Percentiles rank a stretch among this genome's conserved stretches.
These are phyloP conservation scores for Fusarium chlamydosporum DNA, from an alignment of 2,329 filamentous ascomycete species.

Conservation along the genomic window DNA sequence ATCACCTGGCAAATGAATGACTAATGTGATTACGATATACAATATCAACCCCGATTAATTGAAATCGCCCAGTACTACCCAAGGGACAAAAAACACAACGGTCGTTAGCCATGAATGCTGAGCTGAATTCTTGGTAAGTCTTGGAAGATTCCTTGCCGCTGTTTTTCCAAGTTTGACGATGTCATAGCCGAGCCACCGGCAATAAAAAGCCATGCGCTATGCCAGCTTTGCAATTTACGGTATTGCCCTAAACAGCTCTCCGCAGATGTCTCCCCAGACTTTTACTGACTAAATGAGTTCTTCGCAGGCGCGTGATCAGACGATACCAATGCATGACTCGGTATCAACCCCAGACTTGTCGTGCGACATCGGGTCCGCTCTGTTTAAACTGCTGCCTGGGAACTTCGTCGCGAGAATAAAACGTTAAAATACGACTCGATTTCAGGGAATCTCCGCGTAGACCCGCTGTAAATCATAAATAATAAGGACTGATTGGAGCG, in stretches of 20 bases:
- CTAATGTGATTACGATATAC: no score
- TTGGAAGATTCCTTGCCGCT: not conserved
- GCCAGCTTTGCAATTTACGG: no score
- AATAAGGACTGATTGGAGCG: slow-evolving; percentile 14
- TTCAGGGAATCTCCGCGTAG: not conserved
- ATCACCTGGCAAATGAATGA: no score
- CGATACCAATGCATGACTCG: slow-evolving; percentile 17
- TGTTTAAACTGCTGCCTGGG: slow-evolving; percentile 35
- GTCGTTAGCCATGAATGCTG: no score
- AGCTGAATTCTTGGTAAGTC: not conserved
- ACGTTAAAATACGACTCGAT: slow-evolving; percentile 1
- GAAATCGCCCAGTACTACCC: no score
- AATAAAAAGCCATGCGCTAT: not conserved
- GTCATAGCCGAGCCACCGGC: not conserved
- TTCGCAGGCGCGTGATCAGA: slow-evolving; percentile 8
- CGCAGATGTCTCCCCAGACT: not conserved
- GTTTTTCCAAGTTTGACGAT: not conserved
- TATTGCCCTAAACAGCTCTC: no score
- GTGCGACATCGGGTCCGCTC: slow-evolving; percentile 14
- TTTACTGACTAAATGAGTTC: not conserved
- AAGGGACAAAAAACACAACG: not conserved
- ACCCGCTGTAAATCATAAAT: not conserved
- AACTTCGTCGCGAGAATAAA: slow-evolving; percentile 16
- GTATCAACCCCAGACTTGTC: not conserved
- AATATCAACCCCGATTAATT: no score